These are phyloP conservation scores for Trichoderma harzianum DNA, from an alignment of 2,329 filamentous ascomycete species.

Conservation along the genomic window DNA sequence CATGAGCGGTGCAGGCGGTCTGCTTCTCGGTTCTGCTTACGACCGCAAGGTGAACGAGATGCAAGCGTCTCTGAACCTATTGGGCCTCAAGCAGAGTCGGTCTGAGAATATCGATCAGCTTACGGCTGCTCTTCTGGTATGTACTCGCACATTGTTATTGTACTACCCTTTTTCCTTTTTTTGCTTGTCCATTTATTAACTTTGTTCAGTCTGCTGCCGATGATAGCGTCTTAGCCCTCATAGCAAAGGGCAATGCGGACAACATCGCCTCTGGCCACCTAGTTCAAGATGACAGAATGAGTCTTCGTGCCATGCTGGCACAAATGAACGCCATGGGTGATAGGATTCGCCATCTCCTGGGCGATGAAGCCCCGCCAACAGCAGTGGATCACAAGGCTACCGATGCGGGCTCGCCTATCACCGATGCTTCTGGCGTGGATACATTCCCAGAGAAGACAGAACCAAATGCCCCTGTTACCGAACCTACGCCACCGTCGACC, in stretches of 20 bases:
- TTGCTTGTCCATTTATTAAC: slow-evolving; percentile 15
- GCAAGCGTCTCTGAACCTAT: slow-evolving; percentile 63
- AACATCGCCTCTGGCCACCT: slow-evolving; percentile 42
- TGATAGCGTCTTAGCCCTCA: slow-evolving; percentile 43
- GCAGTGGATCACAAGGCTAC: slow-evolving; percentile 22
- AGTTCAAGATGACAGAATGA: slow-evolving; percentile 39
- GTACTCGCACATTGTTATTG: slow-evolving; percentile 30
- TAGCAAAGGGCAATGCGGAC: slow-evolving; percentile 45
- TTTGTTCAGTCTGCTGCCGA: slow-evolving; percentile 43
- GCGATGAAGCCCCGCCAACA: slow-evolving; percentile 27
- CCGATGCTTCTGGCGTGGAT: slow-evolving; percentile 23
- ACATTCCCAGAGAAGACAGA: slow-evolving; percentile 31
- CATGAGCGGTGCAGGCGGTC: slow-evolving; percentile 22
- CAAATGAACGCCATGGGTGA: slow-evolving; percentile 44
- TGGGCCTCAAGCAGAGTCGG: slow-evolving; percentile 51
- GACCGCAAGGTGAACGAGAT: slow-evolving; percentile 56
- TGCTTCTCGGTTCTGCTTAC: slow-evolving; percentile 35
- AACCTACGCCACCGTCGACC: slow-evolving; percentile 40
- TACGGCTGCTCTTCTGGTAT: slow-evolving; percentile 60
- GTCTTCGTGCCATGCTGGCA: slow-evolving; percentile 47
- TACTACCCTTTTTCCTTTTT: neutral
- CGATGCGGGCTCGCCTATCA: slow-evolving; percentile 27
- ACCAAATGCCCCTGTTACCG: slow-evolving; percentile 31
- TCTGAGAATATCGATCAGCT: slow-evolving; percentile 52
- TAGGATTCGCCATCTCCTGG: slow-evolving; percentile 42